Base-by-base conservation (phyloP, 306 rosid genomes). In the Parietaria judaica region DNA sequence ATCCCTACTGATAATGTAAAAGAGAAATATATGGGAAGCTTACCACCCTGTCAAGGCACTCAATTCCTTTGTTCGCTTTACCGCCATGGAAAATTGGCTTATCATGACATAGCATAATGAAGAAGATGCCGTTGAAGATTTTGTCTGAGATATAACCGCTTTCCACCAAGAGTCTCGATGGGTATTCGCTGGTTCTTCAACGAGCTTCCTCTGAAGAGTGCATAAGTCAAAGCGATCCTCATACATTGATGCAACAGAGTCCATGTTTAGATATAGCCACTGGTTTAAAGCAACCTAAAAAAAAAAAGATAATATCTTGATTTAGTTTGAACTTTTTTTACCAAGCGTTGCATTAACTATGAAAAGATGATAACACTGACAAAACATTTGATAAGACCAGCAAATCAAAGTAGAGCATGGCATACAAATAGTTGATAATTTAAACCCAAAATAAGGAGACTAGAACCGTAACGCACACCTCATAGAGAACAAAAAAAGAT, bases 181-280 rank as follows among this genome's bases (percentile, higher is more conserved):
- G 74, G 75, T 56, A 65, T 48, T 80, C 69, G 78, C 49, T 8
- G 79, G 72, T 55, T 73, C 65, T 79, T 77, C 80, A 43, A 84
- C 65, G 58, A 74, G 83, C 67, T 72, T 88, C 65, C 80, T 86
- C 78, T 86, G 72, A 60, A 83, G 75, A 1, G 75, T 83, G 76
- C 80, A 81, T 43, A 92, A 61, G 73, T 92, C 99, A 78, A 88
- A 88, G 53, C 88, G 88, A 72, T 88, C 99, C 73, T 92, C 99
- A 11, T 86, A 92, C 96, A 92, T 92, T 51, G 99, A 86, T 65
- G 78, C 88, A 65, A 92, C 84, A 10, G 88, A 85, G 61, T 84
- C 94, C 83, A 86, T 47, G 78, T 92, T 86, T 75, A 86, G 88
- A 74, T 77, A 76, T 64, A 92, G 67, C 99, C 99, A 92, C 76